Base-by-base conservation (phyloP, 2,329 filamentous ascomycete genomes). In the Alternaria longipes region DNA sequence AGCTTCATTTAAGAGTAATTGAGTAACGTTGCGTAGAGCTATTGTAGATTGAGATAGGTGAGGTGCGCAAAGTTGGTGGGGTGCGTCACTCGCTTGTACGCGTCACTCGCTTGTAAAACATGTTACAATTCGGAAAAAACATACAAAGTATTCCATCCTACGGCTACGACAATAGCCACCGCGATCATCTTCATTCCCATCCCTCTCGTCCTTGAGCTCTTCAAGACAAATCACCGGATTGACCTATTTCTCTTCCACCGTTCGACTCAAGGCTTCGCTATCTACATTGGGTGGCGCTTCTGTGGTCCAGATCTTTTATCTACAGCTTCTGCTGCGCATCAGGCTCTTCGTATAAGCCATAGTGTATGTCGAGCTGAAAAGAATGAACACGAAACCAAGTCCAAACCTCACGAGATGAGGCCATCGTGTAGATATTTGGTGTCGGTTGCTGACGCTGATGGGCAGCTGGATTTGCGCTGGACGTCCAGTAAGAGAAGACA, bases 331-430 rank as follows among this genome's bases (percentile, higher is more conserved):
- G 28, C 11, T 30, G 4, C 28, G 4, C 11, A 2, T 1, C 28
- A 30, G 11, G 4, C 9, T 30, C 11, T 30, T 30, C 1, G 11
- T 30, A 11, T 11, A 9, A 30, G 2, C 11, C 11, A 30, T 5
- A 4, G 0, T 30, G 1, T 11, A 1, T 8, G 6, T n/a, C n/a
- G 1, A 18, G 36, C 5, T 14, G 6, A 0, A 2, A 7, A 16
- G 6, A 4, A 36, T 16, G 6, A 12, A 16, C 12, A 16, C 14
- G 14, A 3, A 4, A 36, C 14, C 5, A 16, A 6, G 32, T 36
- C 6, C 2, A 0, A 8, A 6, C 0, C 32, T 16, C 32, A 16
- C 1, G 2, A 16, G 3, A 36, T 7, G 5, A 2, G 0, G 0
- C 3, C 6, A 7, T 36, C 0, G 14, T 16, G 14, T 2, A 7